Conservation (phyloP, 2,329 filamentous ascomycete species). For the Stagonosporopsis vannaccii region DNA sequence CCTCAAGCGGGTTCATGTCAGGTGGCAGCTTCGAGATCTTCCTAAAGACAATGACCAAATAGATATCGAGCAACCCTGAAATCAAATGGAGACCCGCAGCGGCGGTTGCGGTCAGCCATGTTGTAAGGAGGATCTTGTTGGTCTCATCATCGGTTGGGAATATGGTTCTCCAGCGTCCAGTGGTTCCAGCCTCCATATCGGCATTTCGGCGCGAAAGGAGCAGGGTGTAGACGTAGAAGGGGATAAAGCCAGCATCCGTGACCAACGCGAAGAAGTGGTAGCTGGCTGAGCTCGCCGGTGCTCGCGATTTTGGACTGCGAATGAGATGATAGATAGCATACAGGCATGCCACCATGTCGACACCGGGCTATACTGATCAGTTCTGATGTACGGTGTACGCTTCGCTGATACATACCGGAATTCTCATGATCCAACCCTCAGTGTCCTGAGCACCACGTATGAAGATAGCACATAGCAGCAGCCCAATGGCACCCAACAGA, state of each 20-base stretch:
- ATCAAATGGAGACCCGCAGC: constrained; percentile 73
- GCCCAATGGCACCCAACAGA: constrained; percentile 72
- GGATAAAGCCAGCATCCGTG: constrained; percentile 71
- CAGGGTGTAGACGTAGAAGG: constrained; percentile 68
- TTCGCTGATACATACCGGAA: constrained; percentile 66
- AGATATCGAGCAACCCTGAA: constrained; percentile 75
- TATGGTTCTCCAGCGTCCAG: constrained; percentile 72
- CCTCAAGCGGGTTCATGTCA: constrained; percentile 93
- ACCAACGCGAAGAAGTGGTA: constrained; percentile 86
- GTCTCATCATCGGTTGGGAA: constrained; percentile 64
- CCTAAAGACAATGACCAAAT: constrained; percentile 79
- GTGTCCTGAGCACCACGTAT: constrained; percentile 71
- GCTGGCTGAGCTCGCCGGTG: constrained; percentile 81
- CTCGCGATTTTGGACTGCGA: constrained; percentile 72
- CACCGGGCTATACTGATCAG: constrained; percentile 67
- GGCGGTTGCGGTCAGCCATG: constrained; percentile 72
- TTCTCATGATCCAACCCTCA: constrained; percentile 77
- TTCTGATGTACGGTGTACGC: not conserved
- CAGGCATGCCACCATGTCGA: constrained; percentile 72
- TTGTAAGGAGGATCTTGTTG: constrained; percentile 67
- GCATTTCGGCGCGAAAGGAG: constrained; percentile 63
- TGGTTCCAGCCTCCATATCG: constrained; percentile 53
- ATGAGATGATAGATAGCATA: constrained; percentile 85
- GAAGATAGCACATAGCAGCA: constrained; percentile 79
- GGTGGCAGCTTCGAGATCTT: constrained; percentile 84